These are phyloP conservation scores for Coniella vitis DNA, from an alignment of 2,329 filamentous ascomycete species.

Conservation along the genomic window DNA sequence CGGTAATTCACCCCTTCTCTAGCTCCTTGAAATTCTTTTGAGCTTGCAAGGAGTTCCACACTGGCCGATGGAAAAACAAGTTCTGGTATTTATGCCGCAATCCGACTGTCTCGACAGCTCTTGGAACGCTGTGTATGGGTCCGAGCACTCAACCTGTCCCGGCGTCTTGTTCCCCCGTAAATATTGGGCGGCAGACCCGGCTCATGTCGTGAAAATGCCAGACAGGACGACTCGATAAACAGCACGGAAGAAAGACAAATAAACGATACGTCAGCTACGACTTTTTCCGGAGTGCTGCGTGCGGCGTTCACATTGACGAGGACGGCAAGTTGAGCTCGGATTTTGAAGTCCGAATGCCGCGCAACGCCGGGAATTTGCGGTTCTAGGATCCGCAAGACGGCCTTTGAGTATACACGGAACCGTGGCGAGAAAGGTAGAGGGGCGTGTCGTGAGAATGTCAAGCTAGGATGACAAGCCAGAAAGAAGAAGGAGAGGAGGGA, in stretches of 20 bases:
- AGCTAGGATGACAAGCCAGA: neutral
- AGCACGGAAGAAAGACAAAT: neutral
- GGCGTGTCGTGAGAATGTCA: neutral
- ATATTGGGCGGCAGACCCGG: constrained; percentile 1
- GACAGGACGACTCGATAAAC: neutral
- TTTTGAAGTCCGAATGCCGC: constrained; percentile 1
- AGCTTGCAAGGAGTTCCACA: neutral
- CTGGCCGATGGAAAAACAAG: neutral
- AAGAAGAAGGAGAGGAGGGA: neutral
- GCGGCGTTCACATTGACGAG: neutral
- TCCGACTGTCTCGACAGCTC: neutral
- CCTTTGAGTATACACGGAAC: neutral
- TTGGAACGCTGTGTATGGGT: neutral
- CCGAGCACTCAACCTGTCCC: constrained; percentile 4
- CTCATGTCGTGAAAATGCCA: constrained; percentile 11
- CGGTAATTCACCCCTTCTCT: no score
- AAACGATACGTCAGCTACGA: no score
- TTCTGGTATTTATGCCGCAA: neutral
- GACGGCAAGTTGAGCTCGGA: constrained; percentile 8
- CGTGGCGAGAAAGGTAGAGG: neutral
- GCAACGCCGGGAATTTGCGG: no score
- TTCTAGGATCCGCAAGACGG: neutral
- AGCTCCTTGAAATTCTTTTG: neutral
- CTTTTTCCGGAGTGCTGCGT: neutral
- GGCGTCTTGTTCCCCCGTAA: constrained; percentile 6